These are phyloP conservation scores for Penicillium sp. DNA, from an alignment of 2,329 filamentous ascomycete species.

Conservation along the genomic window DNA sequence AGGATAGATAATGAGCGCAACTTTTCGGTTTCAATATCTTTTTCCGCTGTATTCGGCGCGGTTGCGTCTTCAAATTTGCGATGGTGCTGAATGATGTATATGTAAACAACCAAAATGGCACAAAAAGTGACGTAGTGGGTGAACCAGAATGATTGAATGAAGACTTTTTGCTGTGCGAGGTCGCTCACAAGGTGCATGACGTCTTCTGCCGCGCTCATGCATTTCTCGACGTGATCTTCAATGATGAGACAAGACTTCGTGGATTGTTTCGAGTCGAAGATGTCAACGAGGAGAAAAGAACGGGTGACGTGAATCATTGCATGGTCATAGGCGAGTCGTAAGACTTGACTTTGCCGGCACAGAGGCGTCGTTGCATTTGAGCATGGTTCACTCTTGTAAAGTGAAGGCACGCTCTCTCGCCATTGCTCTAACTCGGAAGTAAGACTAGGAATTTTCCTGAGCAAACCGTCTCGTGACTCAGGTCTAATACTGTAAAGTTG, in stretches of 20 bases:
- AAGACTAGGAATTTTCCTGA: slow-evolving; percentile 31
- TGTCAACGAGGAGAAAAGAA: slow-evolving; percentile 33
- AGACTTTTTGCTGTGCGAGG: slow-evolving; percentile 30
- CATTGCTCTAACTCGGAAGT: slow-evolving; percentile 32
- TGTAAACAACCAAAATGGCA: slow-evolving; percentile 39
- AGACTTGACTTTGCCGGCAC: slow-evolving; percentile 35
- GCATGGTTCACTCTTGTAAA: slow-evolving; percentile 33
- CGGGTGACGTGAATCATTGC: slow-evolving; percentile 37
- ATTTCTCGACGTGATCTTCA: slow-evolving; percentile 37
- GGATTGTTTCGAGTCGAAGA: slow-evolving; percentile 31
- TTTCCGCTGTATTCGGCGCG: slow-evolving; percentile 12
- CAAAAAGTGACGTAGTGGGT: slow-evolving; percentile 41
- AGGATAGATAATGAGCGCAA: slow-evolving; percentile 35
- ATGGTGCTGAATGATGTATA: slow-evolving; percentile 39
- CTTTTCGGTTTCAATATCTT: slow-evolving; percentile 17
- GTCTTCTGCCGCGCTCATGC: slow-evolving; percentile 40
- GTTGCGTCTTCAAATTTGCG: slow-evolving; percentile 12
- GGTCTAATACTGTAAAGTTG: slow-evolving; percentile 36
- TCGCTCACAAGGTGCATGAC: slow-evolving; percentile 33
- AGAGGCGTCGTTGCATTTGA: slow-evolving; percentile 35
- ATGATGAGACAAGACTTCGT: slow-evolving; percentile 28
- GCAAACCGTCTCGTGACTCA: slow-evolving; percentile 23
- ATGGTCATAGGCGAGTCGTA: slow-evolving; percentile 35
- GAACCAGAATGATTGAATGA: slow-evolving; percentile 41
- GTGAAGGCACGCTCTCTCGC: slow-evolving; percentile 31